phyloP scores from a whole-genome alignment of 2,329 filamentous ascomycete species.

The Cladosporium sp. region DNA sequence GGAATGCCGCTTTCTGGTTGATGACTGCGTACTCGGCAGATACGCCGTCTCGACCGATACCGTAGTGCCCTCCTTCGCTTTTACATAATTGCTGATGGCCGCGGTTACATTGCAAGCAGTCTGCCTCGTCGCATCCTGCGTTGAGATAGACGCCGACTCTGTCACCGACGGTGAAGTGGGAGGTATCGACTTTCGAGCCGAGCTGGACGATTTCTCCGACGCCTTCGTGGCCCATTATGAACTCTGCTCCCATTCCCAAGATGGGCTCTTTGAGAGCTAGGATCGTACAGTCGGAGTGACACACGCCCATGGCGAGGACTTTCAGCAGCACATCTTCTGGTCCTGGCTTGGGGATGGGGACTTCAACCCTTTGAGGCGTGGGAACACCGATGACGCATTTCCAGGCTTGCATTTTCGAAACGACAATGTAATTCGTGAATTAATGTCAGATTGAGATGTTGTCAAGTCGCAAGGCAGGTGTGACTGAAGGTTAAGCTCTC shows the following conservation, averaged over 20 bases:
- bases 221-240: conserved; percentile 20
- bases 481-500: too few species aligned
- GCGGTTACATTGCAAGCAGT: conserved; percentile 38
- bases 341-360: conserved; percentile 25
- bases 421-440: too few species aligned
- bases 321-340: conserved; percentile 30
- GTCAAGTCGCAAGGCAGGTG: too few species aligned
- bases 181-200: conserved; percentile 13
- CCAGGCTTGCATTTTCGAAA: conserved; percentile 5
- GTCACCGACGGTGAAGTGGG: conserved; percentile 23
- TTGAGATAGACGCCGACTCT: conserved; percentile 31
- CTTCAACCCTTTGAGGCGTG: conserved; percentile 27
- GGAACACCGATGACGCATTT: conserved; percentile 22
- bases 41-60: conserved; percentile 43
- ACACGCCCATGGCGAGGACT: conserved; percentile 35
- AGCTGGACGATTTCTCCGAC: conserved; percentile 19
- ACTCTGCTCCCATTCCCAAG: conserved; percentile 11
- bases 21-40: conserved; percentile 39
- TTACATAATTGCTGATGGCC: conserved; percentile 38
- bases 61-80: conserved; percentile 35
- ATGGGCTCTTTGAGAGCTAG: conserved; percentile 22
- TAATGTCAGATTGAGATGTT: too few species aligned
- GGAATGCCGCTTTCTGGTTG: conserved; percentile 24
- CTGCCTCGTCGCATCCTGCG: conserved; percentile 30
- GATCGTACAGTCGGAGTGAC: conserved; percentile 33